Percentiles rank a stretch among this genome's conserved stretches.
Conservation (phyloP, 331 rosid genomes). For the Malus hybrid region DNA sequence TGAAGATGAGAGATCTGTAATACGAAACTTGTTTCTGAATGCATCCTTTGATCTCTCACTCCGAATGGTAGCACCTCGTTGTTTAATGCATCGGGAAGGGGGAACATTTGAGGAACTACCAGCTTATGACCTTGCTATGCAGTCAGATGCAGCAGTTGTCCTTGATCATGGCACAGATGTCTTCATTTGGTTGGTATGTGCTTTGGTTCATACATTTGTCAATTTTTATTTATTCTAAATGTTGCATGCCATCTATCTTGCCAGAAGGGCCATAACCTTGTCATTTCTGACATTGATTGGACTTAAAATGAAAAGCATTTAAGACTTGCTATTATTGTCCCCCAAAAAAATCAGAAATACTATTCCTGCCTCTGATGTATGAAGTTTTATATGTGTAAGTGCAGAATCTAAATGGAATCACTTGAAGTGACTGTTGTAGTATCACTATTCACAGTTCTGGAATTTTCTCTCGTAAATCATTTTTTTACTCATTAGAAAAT, state of each 20-base stretch:
- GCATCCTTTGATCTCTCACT: conserved; percentile 96
- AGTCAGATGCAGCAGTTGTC: conserved; percentile 94
- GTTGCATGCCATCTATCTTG: background rate
- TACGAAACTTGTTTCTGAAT: conserved; percentile 81
- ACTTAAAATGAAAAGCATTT: background rate
- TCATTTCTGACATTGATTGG: background rate
- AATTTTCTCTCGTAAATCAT: background rate
- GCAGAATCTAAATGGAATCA: background rate
- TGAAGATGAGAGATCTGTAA: conserved; percentile 96
- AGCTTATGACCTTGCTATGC: conserved; percentile 97
- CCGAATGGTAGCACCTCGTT: conserved; percentile 97
- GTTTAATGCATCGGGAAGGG: conserved; percentile 95
- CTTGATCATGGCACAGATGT: conserved; percentile 98
- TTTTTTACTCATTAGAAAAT: background rate
- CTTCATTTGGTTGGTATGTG: conserved; percentile 98
- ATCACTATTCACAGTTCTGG: background rate
- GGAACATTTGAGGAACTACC: conserved; percentile 98
- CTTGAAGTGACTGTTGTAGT: background rate
- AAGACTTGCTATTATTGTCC: background rate
- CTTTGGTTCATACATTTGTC: conserved; percentile 11
- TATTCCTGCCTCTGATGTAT: background rate
- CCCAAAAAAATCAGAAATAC: background rate
- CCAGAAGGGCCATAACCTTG: background rate
- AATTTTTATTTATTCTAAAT: background rate
- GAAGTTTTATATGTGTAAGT: background rate